These are phyloP conservation scores for Malbranchea zuffiana DNA, from an alignment of 2,329 filamentous ascomycete species.

Conservation along the genomic window DNA sequence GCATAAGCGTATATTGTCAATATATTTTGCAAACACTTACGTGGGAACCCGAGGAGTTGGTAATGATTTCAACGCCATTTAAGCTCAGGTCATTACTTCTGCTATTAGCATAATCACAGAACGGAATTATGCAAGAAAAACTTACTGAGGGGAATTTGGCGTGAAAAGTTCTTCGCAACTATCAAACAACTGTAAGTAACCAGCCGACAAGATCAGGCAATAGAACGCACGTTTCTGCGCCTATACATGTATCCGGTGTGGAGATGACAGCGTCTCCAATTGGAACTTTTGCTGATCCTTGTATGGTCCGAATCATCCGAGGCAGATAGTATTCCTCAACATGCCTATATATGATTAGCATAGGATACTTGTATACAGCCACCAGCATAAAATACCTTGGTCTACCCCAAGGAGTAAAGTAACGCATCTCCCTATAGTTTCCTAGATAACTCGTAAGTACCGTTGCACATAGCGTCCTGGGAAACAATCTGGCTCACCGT, in stretches of 20 bases:
- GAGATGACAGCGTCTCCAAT: slow-evolving; percentile 57
- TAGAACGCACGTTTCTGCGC: slow-evolving; percentile 17
- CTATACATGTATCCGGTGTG: slow-evolving; percentile 47
- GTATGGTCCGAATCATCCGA: slow-evolving; percentile 44
- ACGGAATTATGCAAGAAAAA: too few relatives aligned
- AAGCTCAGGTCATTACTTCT: slow-evolving; percentile 48
- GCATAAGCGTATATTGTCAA: too few relatives aligned
- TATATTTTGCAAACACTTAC: too few relatives aligned
- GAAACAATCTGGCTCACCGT: too few relatives aligned
- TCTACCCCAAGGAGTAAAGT: slow-evolving; percentile 52
- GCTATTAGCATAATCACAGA: too few relatives aligned
- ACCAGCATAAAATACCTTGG: too few relatives aligned
- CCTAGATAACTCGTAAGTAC: too few relatives aligned
- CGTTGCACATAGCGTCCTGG: too few relatives aligned
- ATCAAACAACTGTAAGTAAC: too few relatives aligned
- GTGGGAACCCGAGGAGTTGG: slow-evolving; percentile 47
- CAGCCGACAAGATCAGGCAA: not conserved
- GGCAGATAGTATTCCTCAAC: slow-evolving; percentile 54
- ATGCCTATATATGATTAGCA: slow-evolving; percentile 6
- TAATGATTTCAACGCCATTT: slow-evolving; percentile 59
- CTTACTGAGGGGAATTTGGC: slow-evolving; percentile 43
- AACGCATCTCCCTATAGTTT: slow-evolving; percentile 39
- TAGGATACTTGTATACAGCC: not conserved
- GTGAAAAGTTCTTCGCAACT: slow-evolving; percentile 56
- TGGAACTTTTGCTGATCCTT: slow-evolving; percentile 44